Base-by-base conservation (phyloP, 352 stramenopile genomes). In the Globisporangium barbulae region DNA sequence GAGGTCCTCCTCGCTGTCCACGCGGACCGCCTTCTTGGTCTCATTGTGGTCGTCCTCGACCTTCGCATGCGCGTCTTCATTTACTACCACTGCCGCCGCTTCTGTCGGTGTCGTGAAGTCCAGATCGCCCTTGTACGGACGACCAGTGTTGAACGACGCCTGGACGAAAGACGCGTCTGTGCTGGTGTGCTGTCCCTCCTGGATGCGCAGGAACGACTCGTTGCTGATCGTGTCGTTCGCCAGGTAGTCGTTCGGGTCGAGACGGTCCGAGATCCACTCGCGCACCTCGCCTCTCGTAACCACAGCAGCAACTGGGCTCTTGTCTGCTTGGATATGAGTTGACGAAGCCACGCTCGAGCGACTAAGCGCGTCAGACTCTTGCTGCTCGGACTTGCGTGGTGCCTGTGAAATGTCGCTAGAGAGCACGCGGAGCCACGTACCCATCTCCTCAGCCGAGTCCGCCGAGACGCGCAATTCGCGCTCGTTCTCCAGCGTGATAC, bases 221-320 rank as follows among this genome's bases (percentile, higher is more conserved):
- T 92, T 88, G 41, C 72, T 83, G 68, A 92, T 83, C n/a, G 75
- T 79, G 33, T 92, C 81, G 55, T 90, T 89, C 31, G 65, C 48
- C 1, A 92, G 61, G 69, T 92, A 90, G 55, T 92, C 81, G 31
- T 59, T 72, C 42, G 79, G 71, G 25, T 86, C 64, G 21, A 89
- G 78, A 15, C 79, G 78, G 48, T 73, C 76, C 7, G 52, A 17
- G 9, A 53, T 48, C 28, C 48, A 39, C 52, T 57, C 65, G 3
- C 56, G 56, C 5, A 63, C 59, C 54, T 28, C 63, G 7, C 73
- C 63, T 19, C 76, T 61, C 2, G 59, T 53, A 61, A 71, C 65
- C 28, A 39, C 52, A 21, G 68, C 70, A 8, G 58, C 70, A 44
- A 68, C 65, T 10, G 70, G 39, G 15, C 9, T 68, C 7, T 50